These are phyloP conservation scores for Protomyces gravidus DNA, from an alignment of 1,139 yeast species.

Conservation along the genomic window DNA sequence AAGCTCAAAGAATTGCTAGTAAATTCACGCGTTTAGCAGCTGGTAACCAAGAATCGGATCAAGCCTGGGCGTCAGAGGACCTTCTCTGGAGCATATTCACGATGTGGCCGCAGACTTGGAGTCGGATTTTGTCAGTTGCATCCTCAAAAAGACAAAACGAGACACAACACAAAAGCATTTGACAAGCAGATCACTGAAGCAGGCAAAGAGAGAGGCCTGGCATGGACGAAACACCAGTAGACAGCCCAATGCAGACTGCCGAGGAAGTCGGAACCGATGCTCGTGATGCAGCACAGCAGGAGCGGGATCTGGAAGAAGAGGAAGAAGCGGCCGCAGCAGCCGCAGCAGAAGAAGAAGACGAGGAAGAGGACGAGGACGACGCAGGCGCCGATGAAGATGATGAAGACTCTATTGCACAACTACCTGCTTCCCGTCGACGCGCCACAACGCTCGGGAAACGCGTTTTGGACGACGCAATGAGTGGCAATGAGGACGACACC, in stretches of 20 bases:
- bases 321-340: slow-evolving; percentile 33
- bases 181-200: too few relatives aligned
- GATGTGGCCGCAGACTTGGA: too few relatives aligned
- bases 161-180: too few relatives aligned
- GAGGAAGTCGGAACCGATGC: background rate
- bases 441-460: background rate
- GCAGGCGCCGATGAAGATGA: slow-evolving; percentile 28
- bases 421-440: background rate
- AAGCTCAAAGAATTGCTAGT: too few relatives aligned
- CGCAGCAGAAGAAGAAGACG: slow-evolving; percentile 30
- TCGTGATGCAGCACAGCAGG: slow-evolving; percentile 36
- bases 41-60: too few relatives aligned
- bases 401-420: slow-evolving; percentile 30
- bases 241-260: background rate
- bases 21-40: too few relatives aligned
- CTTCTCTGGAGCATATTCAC: too few relatives aligned
- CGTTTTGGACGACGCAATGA: slow-evolving; percentile 5
- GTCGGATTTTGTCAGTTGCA: too few relatives aligned
- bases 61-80: too few relatives aligned
- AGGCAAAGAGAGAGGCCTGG: too few relatives aligned
- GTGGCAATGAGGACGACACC: slow-evolving; percentile 39
- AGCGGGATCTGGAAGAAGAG: slow-evolving; percentile 36
- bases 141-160: too few relatives aligned
- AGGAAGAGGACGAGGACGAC: slow-evolving; percentile 27
- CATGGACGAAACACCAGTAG: background rate